Base-by-base conservation (phyloP, 352 stramenopile species). In the Pythium aquatile region DNA sequence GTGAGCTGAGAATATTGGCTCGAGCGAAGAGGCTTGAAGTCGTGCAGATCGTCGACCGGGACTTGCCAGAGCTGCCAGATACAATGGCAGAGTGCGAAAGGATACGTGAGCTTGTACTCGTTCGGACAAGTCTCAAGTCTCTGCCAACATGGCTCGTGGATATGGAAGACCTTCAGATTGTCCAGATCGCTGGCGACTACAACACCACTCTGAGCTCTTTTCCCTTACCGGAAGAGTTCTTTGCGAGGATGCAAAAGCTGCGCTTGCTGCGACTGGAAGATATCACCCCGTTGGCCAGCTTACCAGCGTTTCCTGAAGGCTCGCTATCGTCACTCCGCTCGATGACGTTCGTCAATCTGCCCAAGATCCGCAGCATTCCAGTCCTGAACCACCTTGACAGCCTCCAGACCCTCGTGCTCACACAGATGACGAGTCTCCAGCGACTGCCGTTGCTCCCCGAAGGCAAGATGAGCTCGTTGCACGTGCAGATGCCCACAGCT, bases 131-230 rank as follows among this genome's bases (percentile, higher is more conserved):
- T 6, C 29, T 64, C 7, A 16, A 33, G 7, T 17, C 26, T 35
- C 6, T 69, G 17, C 63, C 63, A 9, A 9, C 48, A n/a, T 69
- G 55, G 63, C 37, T 69, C 30, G 39, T 49, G 3, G 55, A 64
- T 9, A 39, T 69, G 47, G 55, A 64, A 20, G 16, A 60, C 13
- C 56, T 69, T 0, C 63, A 64, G 16, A 0, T 65, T n/a, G 29
- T 69, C 1, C 63, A 69, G 33, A 24, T 69, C 11, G 56, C 56
- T 33, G 63, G 56, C 2, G 63, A 65, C 28, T 13, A 49, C n/a
- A 61, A 60, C 47, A 49, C 55, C 11, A 55, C 55, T 11, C 5
- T 68, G 17, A 30, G 29, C 2, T 26, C 46, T 35, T 68, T 69
- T 32, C 57, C 63, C 4, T 24, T 65, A 9, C 40, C 52, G 3